Percentiles rank a stretch among this genome's conserved stretches.
These are phyloP conservation scores for Nematocida homosporus DNA, from an alignment of 371 early-diverging fungal species.

Conservation along the genomic window DNA sequence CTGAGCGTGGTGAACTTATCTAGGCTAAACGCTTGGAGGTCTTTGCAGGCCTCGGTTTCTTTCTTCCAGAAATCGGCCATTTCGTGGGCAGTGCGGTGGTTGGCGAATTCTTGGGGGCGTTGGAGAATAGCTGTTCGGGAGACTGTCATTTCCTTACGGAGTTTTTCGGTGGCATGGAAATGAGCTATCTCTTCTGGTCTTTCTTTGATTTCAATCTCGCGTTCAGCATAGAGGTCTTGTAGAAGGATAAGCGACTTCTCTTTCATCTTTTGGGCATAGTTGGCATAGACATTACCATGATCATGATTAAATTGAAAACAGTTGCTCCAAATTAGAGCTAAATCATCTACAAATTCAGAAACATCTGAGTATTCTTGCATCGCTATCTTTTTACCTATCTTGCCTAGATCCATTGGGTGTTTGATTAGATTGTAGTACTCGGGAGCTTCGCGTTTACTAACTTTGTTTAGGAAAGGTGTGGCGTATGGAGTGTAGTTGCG, in stretches of 20 bases:
- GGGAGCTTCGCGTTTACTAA: slow-evolving; percentile 83
- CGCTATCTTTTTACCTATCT: slow-evolving; percentile 73
- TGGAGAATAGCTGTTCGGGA: slow-evolving; percentile 38
- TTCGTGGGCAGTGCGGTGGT: not conserved
- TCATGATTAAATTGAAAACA: slow-evolving; percentile 63
- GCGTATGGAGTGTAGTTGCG: slow-evolving; percentile 67
- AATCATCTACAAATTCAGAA: slow-evolving; percentile 76
- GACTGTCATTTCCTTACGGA: slow-evolving; percentile 33
- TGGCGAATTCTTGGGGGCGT: slow-evolving; percentile 26
- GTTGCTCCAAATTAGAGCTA: slow-evolving; percentile 65
- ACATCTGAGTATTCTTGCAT: slow-evolving; percentile 72
- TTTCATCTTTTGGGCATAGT: slow-evolving; percentile 56
- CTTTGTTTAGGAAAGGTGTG: slow-evolving; percentile 79
- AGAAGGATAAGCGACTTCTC: slow-evolving; percentile 38
- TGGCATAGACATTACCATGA: slow-evolving; percentile 51
- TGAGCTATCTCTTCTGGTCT: slow-evolving; percentile 10
- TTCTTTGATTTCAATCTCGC: slow-evolving; percentile 37
- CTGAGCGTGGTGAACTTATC: not conserved
- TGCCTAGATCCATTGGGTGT: slow-evolving; percentile 84
- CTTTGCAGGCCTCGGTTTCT: not conserved
- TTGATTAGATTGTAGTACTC: slow-evolving; percentile 85
- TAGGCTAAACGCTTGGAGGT: not conserved
- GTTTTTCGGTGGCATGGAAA: slow-evolving; percentile 21
- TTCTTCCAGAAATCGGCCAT: slow-evolving; percentile 44
- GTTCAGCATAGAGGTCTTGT: slow-evolving; percentile 45